These are phyloP conservation scores for Mucor irregularis DNA, from an alignment of 371 early-diverging fungal species.

Conservation along the genomic window DNA sequence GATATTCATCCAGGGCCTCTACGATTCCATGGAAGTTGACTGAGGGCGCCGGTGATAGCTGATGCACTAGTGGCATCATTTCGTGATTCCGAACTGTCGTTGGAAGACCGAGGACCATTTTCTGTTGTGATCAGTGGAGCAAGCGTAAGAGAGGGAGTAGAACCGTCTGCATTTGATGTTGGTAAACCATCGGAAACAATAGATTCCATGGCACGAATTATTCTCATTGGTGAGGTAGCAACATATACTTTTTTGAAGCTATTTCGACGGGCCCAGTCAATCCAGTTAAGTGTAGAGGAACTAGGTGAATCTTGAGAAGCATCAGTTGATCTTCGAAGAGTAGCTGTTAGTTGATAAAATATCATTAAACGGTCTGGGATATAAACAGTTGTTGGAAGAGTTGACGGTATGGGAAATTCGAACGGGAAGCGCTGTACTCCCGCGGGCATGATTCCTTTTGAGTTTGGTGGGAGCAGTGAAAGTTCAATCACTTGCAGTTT, in stretches of 20 bases:
- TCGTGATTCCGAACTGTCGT: neutral
- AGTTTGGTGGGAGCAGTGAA: conserved; percentile 40
- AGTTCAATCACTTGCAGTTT: conserved; percentile 39
- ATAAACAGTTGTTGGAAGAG: conserved; percentile 30
- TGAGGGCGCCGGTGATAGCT: too few species aligned
- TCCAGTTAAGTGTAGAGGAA: neutral
- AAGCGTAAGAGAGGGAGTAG: neutral
- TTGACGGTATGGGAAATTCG: conserved; percentile 44
- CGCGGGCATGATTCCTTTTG: conserved; percentile 43
- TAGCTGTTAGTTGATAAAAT: conserved; percentile 34
- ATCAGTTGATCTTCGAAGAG: conserved; percentile 14
- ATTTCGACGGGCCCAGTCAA: conserved; percentile 17
- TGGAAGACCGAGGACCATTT: neutral
- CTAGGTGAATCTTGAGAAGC: neutral
- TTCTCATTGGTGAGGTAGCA: conserved; percentile 13
- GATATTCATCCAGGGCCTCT: conserved; percentile 13
- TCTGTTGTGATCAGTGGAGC: neutral
- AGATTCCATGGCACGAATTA: conserved; percentile 27
- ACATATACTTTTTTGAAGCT: conserved; percentile 14
- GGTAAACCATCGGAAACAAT: conserved; percentile 8
- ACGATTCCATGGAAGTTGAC: too few species aligned
- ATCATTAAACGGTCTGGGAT: conserved; percentile 39
- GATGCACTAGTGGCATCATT: too few species aligned
- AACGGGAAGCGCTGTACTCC: conserved; percentile 48
- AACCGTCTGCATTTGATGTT: neutral